phyloP scores from a whole-genome alignment of 2,329 filamentous ascomycete species.

The Trichoderma hamatum region DNA sequence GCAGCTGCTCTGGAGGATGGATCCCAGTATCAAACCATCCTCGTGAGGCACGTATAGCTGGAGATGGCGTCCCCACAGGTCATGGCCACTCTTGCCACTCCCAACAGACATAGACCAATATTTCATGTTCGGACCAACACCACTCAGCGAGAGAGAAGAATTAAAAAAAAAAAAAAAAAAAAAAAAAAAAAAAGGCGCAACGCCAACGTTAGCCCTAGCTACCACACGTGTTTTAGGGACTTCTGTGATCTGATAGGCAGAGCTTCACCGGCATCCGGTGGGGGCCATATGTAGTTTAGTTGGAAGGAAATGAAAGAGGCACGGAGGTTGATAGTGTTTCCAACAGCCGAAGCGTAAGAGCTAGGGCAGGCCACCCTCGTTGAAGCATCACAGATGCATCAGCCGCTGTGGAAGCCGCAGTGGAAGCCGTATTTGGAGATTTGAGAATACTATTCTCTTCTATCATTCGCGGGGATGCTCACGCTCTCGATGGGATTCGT shows the following conservation, averaged over 20 bases:
- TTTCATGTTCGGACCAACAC: not conserved
- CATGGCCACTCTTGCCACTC: not conserved
- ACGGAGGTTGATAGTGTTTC: not conserved
- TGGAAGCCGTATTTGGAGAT: not conserved
- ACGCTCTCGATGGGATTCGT: not conserved
- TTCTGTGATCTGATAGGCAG: slow-evolving; percentile 4
- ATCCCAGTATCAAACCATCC: not conserved
- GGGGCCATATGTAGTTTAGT: not conserved
- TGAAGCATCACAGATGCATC: not conserved
- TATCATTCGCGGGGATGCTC: not conserved
- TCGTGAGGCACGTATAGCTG: not conserved
- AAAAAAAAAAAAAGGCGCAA: not conserved
- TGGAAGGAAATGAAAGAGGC: not conserved
- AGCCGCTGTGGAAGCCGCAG: not conserved
- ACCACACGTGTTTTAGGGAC: slow-evolving; percentile 12
- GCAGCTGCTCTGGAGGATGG: not conserved
- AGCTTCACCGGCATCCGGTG: not conserved
- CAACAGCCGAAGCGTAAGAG: not conserved
- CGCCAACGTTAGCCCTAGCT: slow-evolving; percentile 9
- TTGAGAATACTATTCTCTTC: not conserved
- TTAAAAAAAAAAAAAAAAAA: not conserved
- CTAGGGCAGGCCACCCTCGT: not conserved
- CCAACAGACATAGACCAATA: not conserved
- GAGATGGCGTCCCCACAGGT: not conserved
- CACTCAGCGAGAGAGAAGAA: not conserved